Base-by-base conservation (phyloP, 2,329 filamentous ascomycete genomes). In the Epichloe baconii region DNA sequence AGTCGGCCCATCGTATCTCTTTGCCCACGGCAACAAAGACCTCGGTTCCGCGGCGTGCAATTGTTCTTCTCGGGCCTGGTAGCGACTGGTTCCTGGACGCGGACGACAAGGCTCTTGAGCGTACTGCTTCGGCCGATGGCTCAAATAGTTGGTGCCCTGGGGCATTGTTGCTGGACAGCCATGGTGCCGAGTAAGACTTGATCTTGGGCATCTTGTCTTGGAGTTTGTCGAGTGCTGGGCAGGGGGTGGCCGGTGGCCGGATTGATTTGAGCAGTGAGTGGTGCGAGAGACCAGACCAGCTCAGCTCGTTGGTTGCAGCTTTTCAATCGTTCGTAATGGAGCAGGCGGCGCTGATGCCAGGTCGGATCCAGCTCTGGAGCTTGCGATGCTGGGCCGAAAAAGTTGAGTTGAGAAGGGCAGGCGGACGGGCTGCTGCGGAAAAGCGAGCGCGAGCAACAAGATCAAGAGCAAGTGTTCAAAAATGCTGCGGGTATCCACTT, bases 1-100 rank as follows among this genome's bases (percentile, higher is more conserved):
- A 70, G 67, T 95, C 88, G 10, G 86, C 84, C 89, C 93, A 98
- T 66, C 90, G 79, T 54, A 98, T 85, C 67, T 97, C 88, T 59
- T 85, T 90, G 47, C 90, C 90, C 41, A 86, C 83, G 19, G 89
- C 90, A 12, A 88, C 82, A 64, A 97, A 97, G 10, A 97, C 73
- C 62, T 98, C 90, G 1, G 86, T 88, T 15, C 86, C 89, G 53
- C 91, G 77, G 47, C 79, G 81, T 10, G 89, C 90, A 60, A 97
- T 83, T 0, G 82, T 89, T 56, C 80, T 69, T 52, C 75, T 72
- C 10, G 80, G 78, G 17, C 79, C 78, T 1, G 65, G 62, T 19
- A 65, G 60, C 2, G 64, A 49, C 57, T 70, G 71, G 64, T 69
- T 74, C 62, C 69, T 75, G 44, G 68, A 65, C 15, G 64, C 58